Percentiles rank a stretch among this genome's conserved stretches.
Evolutionary conservation across 148 eudicot species (phyloP).

Genomic region (Camellia japonica): DNA sequence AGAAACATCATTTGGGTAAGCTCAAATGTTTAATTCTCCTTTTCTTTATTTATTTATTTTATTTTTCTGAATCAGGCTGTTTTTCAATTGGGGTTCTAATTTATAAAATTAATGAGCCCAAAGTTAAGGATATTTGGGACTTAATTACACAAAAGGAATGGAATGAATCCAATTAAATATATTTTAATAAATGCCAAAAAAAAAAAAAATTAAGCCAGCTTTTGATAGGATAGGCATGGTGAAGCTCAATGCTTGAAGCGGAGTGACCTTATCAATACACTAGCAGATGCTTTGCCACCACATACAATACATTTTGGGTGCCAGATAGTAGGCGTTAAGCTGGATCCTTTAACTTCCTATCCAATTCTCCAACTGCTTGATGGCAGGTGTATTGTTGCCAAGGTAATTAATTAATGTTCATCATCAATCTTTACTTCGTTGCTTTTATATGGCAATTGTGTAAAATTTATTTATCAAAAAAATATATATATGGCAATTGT

Average conservation of each 20-base stretch:
- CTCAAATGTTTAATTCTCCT: not conserved
- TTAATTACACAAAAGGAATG: too few relatives aligned
- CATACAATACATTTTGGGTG: constrained; percentile 41
- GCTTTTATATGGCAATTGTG: not conserved
- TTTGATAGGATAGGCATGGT: constrained; percentile 7
- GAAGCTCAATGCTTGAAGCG: constrained; percentile 49
- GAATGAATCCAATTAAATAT: too few relatives aligned
- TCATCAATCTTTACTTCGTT: not conserved
- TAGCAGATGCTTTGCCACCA: constrained; percentile 46
- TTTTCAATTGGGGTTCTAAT: not conserved
- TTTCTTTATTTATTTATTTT: not conserved
- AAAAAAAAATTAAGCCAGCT: too few relatives aligned
- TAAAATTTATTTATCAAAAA: too few relatives aligned
- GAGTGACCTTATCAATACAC: constrained; percentile 36
- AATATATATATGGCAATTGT: not conserved
- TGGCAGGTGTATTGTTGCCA: constrained; percentile 41
- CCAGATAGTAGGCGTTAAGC: constrained; percentile 34
- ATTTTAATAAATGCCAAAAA: too few relatives aligned
- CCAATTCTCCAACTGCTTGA: constrained; percentile 41
- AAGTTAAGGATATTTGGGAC: too few relatives aligned
- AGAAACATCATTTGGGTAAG: constrained; percentile 1
- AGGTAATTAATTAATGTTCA: constrained; percentile 24
- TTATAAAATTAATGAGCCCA: not conserved
- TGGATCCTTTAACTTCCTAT: constrained; percentile 23
- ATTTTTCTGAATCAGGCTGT: not conserved